These are phyloP conservation scores for Fraxinus pennsylvanica DNA, from an alignment of 257 asterid genomes.

Conservation along the genomic window DNA sequence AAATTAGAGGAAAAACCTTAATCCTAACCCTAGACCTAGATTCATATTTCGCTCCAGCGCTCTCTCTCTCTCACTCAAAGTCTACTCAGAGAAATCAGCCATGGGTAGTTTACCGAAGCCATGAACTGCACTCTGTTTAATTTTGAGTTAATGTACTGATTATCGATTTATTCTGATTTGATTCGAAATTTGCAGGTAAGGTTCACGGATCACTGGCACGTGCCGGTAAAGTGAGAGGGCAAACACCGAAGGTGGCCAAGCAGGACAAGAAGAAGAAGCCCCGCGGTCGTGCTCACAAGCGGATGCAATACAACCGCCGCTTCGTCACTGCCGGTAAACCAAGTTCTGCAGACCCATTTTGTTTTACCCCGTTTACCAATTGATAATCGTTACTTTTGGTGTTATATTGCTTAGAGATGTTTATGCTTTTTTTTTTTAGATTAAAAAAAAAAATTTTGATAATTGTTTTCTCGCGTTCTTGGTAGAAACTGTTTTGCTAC, in stretches of 20 bases:
- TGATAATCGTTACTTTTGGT: too few relatives aligned
- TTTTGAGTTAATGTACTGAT: neutral
- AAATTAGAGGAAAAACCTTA: too few relatives aligned
- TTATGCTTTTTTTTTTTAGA: too few relatives aligned
- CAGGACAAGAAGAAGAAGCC: constrained; percentile 39
- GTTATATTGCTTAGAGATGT: too few relatives aligned
- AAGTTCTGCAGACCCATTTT: neutral
- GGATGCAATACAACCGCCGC: constrained; percentile 35
- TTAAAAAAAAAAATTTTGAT: too few relatives aligned
- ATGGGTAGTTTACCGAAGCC: neutral
- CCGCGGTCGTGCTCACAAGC: constrained; percentile 36
- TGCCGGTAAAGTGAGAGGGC: constrained; percentile 38
- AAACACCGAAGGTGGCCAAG: constrained; percentile 33
- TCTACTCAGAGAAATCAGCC: neutral
- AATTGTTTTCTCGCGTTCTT: too few relatives aligned
- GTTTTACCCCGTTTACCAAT: too few relatives aligned
- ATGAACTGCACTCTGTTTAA: neutral
- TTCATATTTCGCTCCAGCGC: neutral
- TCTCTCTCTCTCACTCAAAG: too few relatives aligned
- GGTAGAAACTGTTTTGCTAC: too few relatives aligned
- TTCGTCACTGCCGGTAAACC: constrained; percentile 32
- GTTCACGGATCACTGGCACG: constrained; percentile 35
- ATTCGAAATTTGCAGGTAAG: neutral
- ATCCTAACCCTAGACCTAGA: too few relatives aligned
- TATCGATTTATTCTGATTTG: neutral